These are phyloP conservation scores for Stachybotrys echinatus DNA, from an alignment of 2,329 filamentous ascomycete genomes.

Conservation along the genomic window DNA sequence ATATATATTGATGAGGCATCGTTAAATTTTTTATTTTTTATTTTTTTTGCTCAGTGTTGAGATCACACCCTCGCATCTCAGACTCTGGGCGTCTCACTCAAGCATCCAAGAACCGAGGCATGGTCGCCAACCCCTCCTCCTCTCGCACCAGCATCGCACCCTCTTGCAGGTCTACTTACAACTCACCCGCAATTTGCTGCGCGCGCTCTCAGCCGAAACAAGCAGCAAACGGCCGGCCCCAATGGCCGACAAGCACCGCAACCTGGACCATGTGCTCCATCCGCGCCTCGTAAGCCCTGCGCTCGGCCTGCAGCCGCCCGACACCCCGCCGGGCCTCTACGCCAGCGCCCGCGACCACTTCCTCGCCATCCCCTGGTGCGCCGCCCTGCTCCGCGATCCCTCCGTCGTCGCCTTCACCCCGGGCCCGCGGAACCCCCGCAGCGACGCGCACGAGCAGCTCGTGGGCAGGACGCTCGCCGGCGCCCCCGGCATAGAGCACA, in stretches of 20 bases:
- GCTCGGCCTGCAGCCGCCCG: slow-evolving; percentile 20
- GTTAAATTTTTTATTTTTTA: no score
- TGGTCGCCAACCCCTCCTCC: no score
- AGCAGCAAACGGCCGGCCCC: neutral
- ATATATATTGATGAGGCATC: no score
- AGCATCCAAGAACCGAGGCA: no score
- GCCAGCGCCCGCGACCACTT: slow-evolving; percentile 23
- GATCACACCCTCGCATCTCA: no score
- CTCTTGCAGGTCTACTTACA: no score
- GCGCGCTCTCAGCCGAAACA: no score
- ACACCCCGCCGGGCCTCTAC: slow-evolving; percentile 18
- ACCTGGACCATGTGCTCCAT: slow-evolving; percentile 6
- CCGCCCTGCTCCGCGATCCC: slow-evolving; percentile 18
- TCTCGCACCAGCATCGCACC: no score
- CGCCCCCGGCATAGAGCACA: slow-evolving; percentile 20
- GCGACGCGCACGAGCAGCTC: slow-evolving; percentile 24
- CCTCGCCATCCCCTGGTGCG: slow-evolving; percentile 28
- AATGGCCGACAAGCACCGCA: neutral
- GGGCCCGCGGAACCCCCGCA: slow-evolving; percentile 23
- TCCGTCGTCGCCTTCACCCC: slow-evolving; percentile 25
- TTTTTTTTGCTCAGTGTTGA: no score
- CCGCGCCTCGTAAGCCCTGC: slow-evolving; percentile 23
- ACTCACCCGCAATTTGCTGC: no score
- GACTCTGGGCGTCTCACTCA: no score
- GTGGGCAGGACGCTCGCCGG: slow-evolving; percentile 25